phyloP scores from a whole-genome alignment of 2,329 filamentous ascomycete genomes.

The Berkeleyomyces basicola region DNA sequence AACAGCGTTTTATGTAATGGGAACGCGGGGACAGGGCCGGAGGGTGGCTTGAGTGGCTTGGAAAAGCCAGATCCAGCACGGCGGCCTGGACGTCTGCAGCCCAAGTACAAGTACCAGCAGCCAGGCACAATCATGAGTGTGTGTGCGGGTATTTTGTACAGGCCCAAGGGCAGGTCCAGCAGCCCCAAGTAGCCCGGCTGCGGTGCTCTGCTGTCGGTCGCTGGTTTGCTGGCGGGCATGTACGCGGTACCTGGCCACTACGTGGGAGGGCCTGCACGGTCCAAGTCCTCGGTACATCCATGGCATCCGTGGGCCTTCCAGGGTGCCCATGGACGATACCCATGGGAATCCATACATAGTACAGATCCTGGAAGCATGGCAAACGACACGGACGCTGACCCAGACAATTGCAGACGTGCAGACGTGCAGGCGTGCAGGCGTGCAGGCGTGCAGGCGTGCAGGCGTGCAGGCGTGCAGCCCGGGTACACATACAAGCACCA shows the following conservation, averaged over 20 bases:
- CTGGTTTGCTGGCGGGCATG: not conserved
- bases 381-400: not conserved
- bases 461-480: too few relatives aligned
- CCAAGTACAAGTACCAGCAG: too few relatives aligned
- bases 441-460: not conserved
- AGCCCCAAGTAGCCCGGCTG: not conserved
- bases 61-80: too few relatives aligned
- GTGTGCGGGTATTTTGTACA: too few relatives aligned
- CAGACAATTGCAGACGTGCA: not conserved
- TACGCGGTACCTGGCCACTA: not conserved
- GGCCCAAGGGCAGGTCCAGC: not conserved
- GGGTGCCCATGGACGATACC: too few relatives aligned
- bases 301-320: not conserved
- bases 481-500: too few relatives aligned
- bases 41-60: not conserved
- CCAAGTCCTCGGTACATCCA: slow-evolving; percentile 3
- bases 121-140: too few relatives aligned
- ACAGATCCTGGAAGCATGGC: not conserved
- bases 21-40: slow-evolving; percentile 7
- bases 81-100: too few relatives aligned
- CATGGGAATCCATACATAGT: not conserved
- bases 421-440: too few relatives aligned
- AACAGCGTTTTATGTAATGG: slow-evolving; percentile 16
- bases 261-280: not conserved
- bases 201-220: not conserved